phyloP scores from a whole-genome alignment of 495 filamentous ascomycete species.

The Penicillium subrubescens region DNA sequence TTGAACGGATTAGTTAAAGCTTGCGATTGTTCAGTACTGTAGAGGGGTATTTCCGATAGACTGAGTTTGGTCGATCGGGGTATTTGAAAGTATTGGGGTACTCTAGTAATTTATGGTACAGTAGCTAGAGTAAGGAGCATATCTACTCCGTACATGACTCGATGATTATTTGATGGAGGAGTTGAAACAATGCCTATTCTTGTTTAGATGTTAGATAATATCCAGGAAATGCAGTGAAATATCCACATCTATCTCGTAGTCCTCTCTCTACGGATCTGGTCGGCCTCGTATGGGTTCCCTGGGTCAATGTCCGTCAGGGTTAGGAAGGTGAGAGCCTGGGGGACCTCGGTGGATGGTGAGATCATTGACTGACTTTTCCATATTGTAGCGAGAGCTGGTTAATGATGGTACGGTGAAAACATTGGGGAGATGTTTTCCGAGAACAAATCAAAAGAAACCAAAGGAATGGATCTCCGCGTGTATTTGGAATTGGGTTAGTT shows the following conservation, averaged over 20 bases:
- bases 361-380: slow-evolving; percentile 26
- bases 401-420: background rate
- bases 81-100: background rate
- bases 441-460: background rate
- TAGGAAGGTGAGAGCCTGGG: background rate
- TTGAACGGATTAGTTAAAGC: background rate
- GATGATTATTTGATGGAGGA: too few relatives aligned
- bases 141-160: too few relatives aligned
- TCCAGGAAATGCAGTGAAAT: background rate
- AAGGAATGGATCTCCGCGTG: background rate
- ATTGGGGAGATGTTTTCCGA: background rate
- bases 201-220: background rate
- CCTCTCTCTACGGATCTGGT: slow-evolving; percentile 20
- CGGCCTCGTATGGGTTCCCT: slow-evolving; percentile 14
- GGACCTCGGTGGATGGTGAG: slow-evolving; percentile 17
- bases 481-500: slow-evolving; percentile 7
- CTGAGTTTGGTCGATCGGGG: background rate
- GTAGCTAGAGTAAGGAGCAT: background rate
- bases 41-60: background rate
- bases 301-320: background rate
- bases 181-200: background rate
- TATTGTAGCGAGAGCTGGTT: background rate
- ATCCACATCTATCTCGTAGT: slow-evolving; percentile 5
- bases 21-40: background rate
- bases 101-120: background rate